Evolutionary conservation across 140 eudicot species (phyloP).

Genomic region (Anethum foeniculum): DNA sequence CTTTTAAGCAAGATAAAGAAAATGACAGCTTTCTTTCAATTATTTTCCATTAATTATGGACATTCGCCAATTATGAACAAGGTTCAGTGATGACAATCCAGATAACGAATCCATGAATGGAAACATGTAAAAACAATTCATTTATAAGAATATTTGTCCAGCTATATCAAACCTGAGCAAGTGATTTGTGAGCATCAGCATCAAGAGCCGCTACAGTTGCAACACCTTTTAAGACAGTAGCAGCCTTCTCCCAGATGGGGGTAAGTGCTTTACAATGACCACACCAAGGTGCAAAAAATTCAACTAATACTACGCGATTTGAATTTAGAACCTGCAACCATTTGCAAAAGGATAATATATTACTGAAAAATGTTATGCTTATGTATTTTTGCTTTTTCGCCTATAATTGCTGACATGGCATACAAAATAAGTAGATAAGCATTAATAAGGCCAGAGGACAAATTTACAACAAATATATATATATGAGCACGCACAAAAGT

Average conservation of each 20-base stretch:
- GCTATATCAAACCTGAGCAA: slow-evolving; percentile 62
- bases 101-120: not conserved
- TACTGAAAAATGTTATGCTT: not conserved
- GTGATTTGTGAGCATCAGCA: slow-evolving; percentile 84
- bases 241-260: slow-evolving; percentile 89
- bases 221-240: slow-evolving; percentile 85
- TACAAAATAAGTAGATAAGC: not conserved
- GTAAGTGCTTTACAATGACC: slow-evolving; percentile 92
- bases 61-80: not conserved
- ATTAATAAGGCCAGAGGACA: not conserved
- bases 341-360: not conserved
- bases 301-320: slow-evolving; percentile 83
- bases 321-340: slow-evolving; percentile 67
- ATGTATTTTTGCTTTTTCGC: not conserved
- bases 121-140: not conserved
- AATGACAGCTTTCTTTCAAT: not conserved
- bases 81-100: not conserved
- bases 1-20: not conserved
- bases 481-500: not conserved
- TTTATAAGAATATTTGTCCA: not conserved
- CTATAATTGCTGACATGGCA: not conserved
- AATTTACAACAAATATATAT: not conserved
- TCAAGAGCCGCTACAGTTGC: slow-evolving; percentile 97
- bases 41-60: not conserved
- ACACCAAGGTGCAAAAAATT: slow-evolving; percentile 97